These are phyloP conservation scores for Corylus avellana DNA, from an alignment of 306 rosid species.

Conservation along the genomic window DNA sequence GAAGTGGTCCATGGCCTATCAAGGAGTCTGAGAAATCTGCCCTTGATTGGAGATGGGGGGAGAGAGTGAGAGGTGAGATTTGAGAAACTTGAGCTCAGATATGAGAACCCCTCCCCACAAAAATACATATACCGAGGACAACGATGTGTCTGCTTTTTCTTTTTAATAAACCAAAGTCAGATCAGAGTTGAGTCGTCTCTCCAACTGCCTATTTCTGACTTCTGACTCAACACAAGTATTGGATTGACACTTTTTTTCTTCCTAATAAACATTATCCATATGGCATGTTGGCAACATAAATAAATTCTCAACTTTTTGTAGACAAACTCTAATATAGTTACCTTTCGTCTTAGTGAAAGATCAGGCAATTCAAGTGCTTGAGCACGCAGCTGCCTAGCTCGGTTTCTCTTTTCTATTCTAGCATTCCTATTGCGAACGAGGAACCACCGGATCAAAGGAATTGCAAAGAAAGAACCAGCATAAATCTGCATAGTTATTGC, in stretches of 20 bases:
- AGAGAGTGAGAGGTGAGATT: too few species aligned
- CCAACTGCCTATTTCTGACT: too few species aligned
- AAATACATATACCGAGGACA: too few species aligned
- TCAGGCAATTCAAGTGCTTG: constrained; percentile 80
- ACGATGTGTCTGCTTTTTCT: too few species aligned
- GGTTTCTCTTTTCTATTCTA: constrained; percentile 82
- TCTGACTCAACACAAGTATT: too few species aligned
- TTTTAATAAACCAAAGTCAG: too few species aligned
- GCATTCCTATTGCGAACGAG: constrained; percentile 58
- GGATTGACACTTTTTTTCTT: neutral
- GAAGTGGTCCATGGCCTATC: too few species aligned
- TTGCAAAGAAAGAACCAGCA: constrained; percentile 98
- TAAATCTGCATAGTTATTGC: constrained; percentile 65
- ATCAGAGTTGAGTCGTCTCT: too few species aligned
- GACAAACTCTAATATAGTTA: constrained; percentile 26
- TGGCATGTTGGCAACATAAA: constrained; percentile 3
- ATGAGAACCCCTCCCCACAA: too few species aligned
- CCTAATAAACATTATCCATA: neutral
- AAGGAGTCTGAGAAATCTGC: too few species aligned
- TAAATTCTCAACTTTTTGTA: neutral
- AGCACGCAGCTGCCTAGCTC: constrained; percentile 68
- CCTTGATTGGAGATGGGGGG: too few species aligned
- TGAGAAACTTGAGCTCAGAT: too few species aligned
- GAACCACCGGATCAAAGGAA: constrained; percentile 93
- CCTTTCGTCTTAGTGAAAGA: constrained; percentile 83